phyloP scores from a whole-genome alignment of 1,139 yeast species.

The Zygotorulaspora mrakii region DNA sequence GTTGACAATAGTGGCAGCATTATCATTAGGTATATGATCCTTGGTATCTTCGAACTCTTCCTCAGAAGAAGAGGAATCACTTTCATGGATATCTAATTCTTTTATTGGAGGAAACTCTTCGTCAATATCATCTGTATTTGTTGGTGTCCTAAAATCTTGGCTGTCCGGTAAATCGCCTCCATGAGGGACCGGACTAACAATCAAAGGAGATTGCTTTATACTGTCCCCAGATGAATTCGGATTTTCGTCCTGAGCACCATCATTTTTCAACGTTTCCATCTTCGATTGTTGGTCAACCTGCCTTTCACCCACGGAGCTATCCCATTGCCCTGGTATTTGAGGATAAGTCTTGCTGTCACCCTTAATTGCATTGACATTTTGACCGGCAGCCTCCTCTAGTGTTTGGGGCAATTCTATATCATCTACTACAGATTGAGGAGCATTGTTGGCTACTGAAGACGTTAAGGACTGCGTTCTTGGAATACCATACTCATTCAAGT shows the following conservation, averaged over 20 bases:
- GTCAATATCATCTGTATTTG: conserved; percentile 22
- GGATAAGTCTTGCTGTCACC: conserved; percentile 5
- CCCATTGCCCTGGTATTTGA: conserved; percentile 26
- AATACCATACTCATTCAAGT: conserved; percentile 35
- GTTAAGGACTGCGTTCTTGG: conserved; percentile 75
- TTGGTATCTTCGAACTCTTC: conserved; percentile 46
- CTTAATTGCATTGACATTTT: conserved; percentile 5
- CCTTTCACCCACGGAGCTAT: conserved; percentile 7
- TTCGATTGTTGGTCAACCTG: too few species aligned
- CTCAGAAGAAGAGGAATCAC: conserved; percentile 48
- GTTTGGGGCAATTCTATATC: conserved; percentile 32
- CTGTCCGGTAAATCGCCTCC: neutral
- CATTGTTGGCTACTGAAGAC: conserved; percentile 87
- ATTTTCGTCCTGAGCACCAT: too few species aligned
- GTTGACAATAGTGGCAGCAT: conserved; percentile 6
- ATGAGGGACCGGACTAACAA: conserved; percentile 1
- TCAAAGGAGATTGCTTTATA: conserved; percentile 4
- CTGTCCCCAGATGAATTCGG: neutral
- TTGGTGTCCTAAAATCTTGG: neutral
- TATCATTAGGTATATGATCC: conserved; percentile 24
- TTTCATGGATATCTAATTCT: conserved; percentile 60
- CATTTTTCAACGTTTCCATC: too few species aligned
- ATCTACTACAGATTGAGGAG: conserved; percentile 68
- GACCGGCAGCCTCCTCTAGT: conserved; percentile 14
- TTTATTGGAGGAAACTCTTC: conserved; percentile 71